Percentiles rank a stretch among this genome's conserved stretches.
Conservation (phyloP, 1,139 yeast genomes). For the Hyphopichia wangnamkhiaoensis region DNA sequence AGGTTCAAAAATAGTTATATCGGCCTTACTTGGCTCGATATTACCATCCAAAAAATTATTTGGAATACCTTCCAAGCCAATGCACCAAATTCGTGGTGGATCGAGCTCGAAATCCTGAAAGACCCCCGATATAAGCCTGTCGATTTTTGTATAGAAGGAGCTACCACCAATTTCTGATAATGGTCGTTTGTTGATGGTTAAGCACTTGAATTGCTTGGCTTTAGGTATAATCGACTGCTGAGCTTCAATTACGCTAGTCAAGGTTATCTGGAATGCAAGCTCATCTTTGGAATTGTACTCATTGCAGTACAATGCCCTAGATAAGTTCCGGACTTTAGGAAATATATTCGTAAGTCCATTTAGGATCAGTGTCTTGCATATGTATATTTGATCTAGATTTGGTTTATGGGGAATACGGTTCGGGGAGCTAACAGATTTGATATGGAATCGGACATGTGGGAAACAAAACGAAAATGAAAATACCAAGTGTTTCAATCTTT, state of each 20-base stretch:
- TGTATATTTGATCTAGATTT: not conserved
- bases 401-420: not conserved
- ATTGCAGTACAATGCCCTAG: too few species aligned
- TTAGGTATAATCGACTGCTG: not conserved
- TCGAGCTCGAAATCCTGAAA: not conserved
- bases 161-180: not conserved
- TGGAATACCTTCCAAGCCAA: not conserved
- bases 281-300: too few species aligned
- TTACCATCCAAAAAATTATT: not conserved
- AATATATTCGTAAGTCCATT: not conserved
- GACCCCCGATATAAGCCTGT: not conserved
- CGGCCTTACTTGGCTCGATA: not conserved
- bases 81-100: not conserved
- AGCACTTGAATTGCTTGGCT: not conserved
- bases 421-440: not conserved
- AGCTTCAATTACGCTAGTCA: not conserved
- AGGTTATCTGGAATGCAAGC: too few species aligned
- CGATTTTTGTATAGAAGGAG: not conserved
- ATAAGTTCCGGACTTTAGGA: too few species aligned
- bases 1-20: not conserved
- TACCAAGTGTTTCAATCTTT: not conserved
- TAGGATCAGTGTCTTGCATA: not conserved
- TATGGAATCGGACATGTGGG: not conserved
- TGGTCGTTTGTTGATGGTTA: not conserved
- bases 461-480: not conserved